Base-by-base conservation (phyloP, 78 protist species). In the Polysphondylium violaceum region DNA sequence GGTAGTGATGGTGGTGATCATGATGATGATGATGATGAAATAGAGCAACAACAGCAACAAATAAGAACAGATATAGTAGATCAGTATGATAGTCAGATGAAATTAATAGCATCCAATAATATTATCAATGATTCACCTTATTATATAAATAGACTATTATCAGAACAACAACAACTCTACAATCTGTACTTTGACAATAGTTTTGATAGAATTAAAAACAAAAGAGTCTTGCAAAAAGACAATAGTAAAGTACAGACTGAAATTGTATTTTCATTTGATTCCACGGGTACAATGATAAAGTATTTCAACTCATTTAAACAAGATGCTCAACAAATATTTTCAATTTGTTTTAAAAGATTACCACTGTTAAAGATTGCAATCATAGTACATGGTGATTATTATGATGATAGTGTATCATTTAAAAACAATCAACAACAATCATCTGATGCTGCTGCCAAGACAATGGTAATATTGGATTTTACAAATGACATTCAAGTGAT, bases 311-410 rank as follows among this genome's bases (percentile, higher is more conserved):
- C 47, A 29, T 67, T 78, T 67, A 64, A 50, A 6, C 51, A 63
- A 12, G 61, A 23, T n/a, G 0, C 78, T 3, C 44, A 55, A 21
- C 17, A 19, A 1, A 51, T 21, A 17, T n/a, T 44, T 12, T 16
- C 25, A 31, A 72, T 17, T 8, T 12, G 76, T 29, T 81, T 76
- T 60, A 19, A 56, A 53, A 69, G 25, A 40, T 56, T 90, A 17
- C 89, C 94, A 41, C n/a, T 35, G 23, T 47, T 90, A 23, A 38
- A 51, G 68, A 38, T 90, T 14, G 21, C 88, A n/a, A 72, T 90
- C 55, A 90, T 90, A 9, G 88, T 75, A 21, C 88, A 78, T 53
- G 94, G 94, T 23, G 94, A 90, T 29, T 90, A 77, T 47, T 90
- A 74, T 61, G 94, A 90, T 59, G 88, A 73, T 43, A 40, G 17